Percentiles rank a stretch among this genome's conserved stretches.
These are phyloP conservation scores for Strigomonas culicis DNA, from an alignment of 208 protist genomes.

Conservation along the genomic window DNA sequence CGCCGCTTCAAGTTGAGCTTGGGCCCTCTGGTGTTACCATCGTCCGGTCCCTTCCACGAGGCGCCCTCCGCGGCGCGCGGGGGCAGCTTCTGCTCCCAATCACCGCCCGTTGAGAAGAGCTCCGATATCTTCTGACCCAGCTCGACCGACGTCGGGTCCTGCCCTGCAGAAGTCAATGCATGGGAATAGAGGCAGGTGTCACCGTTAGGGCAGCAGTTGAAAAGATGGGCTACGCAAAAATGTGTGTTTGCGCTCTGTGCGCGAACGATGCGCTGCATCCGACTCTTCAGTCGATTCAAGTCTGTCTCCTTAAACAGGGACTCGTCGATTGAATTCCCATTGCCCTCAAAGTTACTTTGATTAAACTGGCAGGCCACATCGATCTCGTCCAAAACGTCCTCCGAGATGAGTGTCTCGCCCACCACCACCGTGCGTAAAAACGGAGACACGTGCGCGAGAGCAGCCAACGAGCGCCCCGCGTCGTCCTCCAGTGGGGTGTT, in stretches of 20 bases:
- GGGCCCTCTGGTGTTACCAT: slow-evolving; percentile 26
- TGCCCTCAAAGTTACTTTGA: slow-evolving; percentile 84
- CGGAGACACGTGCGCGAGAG: slow-evolving; percentile 78
- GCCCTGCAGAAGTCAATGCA: slow-evolving; percentile 35
- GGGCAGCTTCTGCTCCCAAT: slow-evolving; percentile 72
- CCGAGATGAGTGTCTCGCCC: slow-evolving; percentile 82
- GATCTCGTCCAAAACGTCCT: slow-evolving; percentile 86
- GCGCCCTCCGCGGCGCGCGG: slow-evolving; percentile 62
- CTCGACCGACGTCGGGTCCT: slow-evolving; percentile 19
- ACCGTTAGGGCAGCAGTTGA: slow-evolving; percentile 78
- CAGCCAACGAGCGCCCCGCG: slow-evolving; percentile 72
- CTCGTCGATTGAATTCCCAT: slow-evolving; percentile 44
- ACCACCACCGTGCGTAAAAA: slow-evolving; percentile 85
- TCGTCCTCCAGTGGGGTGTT: slow-evolving; percentile 84
- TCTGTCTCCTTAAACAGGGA: slow-evolving; percentile 38
- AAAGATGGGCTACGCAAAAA: slow-evolving; percentile 72
- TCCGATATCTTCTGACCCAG: slow-evolving; percentile 71
- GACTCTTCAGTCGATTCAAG: slow-evolving; percentile 56
- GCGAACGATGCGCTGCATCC: slow-evolving; percentile 62
- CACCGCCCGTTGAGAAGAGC: slow-evolving; percentile 55
- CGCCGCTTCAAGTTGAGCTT: slow-evolving; percentile 33
- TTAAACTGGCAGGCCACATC: slow-evolving; percentile 89
- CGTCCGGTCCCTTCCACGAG: slow-evolving; percentile 70
- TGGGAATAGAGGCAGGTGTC: slow-evolving; percentile 78
- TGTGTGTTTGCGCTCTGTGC: slow-evolving; percentile 38